Conservation (phyloP, 176 grass and related monocot genomes). For the Leersia perrieri region DNA sequence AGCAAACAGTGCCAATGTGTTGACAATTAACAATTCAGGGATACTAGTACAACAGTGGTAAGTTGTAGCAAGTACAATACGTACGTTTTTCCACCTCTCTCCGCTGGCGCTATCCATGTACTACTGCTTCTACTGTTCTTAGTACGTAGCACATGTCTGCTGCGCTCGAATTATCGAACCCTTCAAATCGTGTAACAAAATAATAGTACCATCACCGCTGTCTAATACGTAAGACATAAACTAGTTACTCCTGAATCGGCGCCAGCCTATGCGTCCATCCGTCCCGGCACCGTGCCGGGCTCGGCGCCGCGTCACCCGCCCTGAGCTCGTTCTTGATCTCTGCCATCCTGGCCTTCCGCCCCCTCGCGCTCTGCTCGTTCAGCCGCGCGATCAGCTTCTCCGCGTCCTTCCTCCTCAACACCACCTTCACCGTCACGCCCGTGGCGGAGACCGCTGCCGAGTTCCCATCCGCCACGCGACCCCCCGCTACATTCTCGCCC, state of each 20-base stretch:
- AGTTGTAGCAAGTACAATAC: neutral
- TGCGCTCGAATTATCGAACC: too few relatives aligned
- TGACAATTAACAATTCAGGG: neutral
- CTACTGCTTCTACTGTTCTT: too few relatives aligned
- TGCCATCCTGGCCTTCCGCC: slow-evolving; percentile 38
- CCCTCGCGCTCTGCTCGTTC: neutral
- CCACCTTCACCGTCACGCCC: slow-evolving; percentile 40
- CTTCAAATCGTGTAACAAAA: too few relatives aligned
- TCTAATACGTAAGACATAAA: too few relatives aligned
- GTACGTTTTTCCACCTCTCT: slow-evolving; percentile 17
- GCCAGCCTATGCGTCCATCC: slow-evolving; percentile 23
- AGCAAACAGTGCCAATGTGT: neutral
- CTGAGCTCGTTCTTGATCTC: slow-evolving; percentile 5
- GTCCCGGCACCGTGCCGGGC: slow-evolving; percentile 6
- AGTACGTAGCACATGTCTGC: neutral
- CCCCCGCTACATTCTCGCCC: neutral
- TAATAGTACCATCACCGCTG: too few relatives aligned
- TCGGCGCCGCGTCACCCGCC: neutral
- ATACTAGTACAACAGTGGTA: neutral
- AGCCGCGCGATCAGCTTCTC: slow-evolving; percentile 48
- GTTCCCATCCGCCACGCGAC: neutral
- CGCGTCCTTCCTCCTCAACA: slow-evolving; percentile 55
- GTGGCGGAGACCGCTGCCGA: neutral
- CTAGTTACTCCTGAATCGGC: slow-evolving; percentile 38
- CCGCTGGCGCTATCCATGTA: too few relatives aligned